Conservation (phyloP, 768 basidiomycete genomes). For the Kondoa malvinella region DNA sequence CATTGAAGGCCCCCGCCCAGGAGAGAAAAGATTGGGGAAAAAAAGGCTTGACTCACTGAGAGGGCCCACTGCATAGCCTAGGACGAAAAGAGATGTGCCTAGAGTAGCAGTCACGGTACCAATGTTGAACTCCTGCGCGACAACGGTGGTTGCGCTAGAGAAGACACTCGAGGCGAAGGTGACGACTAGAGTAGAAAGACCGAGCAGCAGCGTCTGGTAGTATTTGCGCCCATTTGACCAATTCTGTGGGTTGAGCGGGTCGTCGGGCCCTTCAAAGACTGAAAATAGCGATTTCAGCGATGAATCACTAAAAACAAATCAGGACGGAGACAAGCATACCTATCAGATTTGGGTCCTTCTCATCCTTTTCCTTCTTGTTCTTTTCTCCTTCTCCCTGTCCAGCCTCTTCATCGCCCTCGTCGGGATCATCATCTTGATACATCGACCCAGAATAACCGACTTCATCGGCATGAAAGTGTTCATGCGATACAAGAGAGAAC, state of each 20-base stretch:
- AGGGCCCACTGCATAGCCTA: neutral
- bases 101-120: neutral
- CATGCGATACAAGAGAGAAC: neutral
- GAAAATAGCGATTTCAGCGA: too few species aligned
- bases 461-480: neutral
- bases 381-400: neutral
- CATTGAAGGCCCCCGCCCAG: neutral
- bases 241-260: neutral
- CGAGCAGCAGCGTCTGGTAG: neutral
- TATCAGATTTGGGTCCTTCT: neutral
- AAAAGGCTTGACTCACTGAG: too few species aligned
- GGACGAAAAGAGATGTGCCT: neutral
- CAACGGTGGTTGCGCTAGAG: neutral
- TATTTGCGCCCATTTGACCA: neutral
- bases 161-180: neutral
- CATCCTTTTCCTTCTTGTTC: constrained; percentile 5
- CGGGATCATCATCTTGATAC: constrained; percentile 2
- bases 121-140: neutral
- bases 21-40: neutral
- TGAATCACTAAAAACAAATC: too few species aligned
- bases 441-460: neutral
- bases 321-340: too few species aligned
- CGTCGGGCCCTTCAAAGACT: neutral
- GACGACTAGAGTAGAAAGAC: neutral
- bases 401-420: constrained; percentile 9